A percentile compares a stretch with the other conserved stretches of the same genome.
These are phyloP conservation scores for Simplicillium aogashimaense DNA, from an alignment of 2,329 filamentous ascomycete species.

Conservation along the genomic window DNA sequence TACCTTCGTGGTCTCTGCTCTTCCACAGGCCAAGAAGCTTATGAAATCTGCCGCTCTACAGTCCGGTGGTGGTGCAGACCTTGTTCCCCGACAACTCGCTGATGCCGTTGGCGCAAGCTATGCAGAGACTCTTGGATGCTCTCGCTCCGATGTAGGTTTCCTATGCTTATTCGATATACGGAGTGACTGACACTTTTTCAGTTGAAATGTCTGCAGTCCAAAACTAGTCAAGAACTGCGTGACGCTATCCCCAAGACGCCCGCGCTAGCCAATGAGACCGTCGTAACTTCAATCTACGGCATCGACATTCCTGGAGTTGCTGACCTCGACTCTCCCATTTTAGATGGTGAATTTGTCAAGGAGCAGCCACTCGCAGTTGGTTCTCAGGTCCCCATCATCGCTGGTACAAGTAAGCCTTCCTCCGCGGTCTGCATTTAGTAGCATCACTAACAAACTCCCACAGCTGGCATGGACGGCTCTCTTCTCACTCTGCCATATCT, in stretches of 20 bases:
- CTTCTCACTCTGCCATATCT: constrained; percentile 7
- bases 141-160: constrained; percentile 3
- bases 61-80: constrained; percentile 8
- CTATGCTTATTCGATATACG: not conserved
- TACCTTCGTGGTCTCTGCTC: constrained; percentile 1
- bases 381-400: constrained; percentile 7
- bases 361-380: constrained; percentile 7
- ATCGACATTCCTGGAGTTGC: constrained; percentile 9
- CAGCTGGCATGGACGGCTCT: constrained; percentile 7
- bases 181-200: not conserved
- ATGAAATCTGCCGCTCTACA: constrained; percentile 12
- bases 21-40: not conserved
- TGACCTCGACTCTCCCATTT: constrained; percentile 2
- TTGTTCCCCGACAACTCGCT: constrained; percentile 3
- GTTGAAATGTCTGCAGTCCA: constrained; percentile 6
- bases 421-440: too few species aligned
- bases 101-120: constrained; percentile 8
- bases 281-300: constrained; percentile 1
- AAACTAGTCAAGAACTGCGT: constrained; percentile 4
- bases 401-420: constrained; percentile 4
- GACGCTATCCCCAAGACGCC: constrained; percentile 2
- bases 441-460: not conserved
- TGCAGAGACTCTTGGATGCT: constrained; percentile 7
- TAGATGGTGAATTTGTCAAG: constrained; percentile 7
- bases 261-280: constrained; percentile 2